Evolutionary conservation across 331 rosid genomes (phyloP).

Genomic region (Erythrophleum ivorense): DNA sequence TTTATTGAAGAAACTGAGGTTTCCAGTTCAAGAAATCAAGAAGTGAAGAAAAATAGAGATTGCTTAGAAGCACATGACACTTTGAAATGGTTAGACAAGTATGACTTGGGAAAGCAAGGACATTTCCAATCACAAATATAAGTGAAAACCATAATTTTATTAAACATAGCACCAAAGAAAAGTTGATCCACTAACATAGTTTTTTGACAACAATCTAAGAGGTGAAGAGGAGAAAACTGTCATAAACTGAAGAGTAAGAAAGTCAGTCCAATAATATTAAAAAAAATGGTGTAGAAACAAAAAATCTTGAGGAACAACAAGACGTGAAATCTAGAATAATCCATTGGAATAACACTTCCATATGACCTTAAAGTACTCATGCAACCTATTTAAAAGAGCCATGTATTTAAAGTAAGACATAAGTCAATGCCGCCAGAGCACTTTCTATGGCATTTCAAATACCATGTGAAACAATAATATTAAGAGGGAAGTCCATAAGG

Average conservation of each 20-base stretch:
- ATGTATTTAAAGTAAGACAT: neutral
- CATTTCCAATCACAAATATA: neutral
- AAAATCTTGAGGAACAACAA: neutral
- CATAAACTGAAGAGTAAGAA: neutral
- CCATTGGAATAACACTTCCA: neutral
- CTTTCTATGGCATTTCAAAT: neutral
- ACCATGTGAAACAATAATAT: neutral
- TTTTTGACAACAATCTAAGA: neutral
- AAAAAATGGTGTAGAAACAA: neutral
- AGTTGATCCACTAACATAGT: neutral
- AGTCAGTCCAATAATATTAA: neutral
- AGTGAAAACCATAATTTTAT: neutral
- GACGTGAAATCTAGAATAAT: neutral
- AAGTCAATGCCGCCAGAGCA: neutral
- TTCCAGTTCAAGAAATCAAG: neutral
- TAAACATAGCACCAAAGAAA: neutral
- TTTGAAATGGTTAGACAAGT: neutral
- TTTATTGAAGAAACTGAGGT: neutral
- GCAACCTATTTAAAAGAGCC: neutral
- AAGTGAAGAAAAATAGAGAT: neutral
- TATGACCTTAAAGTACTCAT: neutral
- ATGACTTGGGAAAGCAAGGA: neutral
- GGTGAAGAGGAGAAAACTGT: neutral
- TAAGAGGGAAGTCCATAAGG: neutral
- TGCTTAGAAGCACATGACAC: neutral